Conservation (phyloP, 805 yeast genomes). For the Lipomyces orientalis region DNA sequence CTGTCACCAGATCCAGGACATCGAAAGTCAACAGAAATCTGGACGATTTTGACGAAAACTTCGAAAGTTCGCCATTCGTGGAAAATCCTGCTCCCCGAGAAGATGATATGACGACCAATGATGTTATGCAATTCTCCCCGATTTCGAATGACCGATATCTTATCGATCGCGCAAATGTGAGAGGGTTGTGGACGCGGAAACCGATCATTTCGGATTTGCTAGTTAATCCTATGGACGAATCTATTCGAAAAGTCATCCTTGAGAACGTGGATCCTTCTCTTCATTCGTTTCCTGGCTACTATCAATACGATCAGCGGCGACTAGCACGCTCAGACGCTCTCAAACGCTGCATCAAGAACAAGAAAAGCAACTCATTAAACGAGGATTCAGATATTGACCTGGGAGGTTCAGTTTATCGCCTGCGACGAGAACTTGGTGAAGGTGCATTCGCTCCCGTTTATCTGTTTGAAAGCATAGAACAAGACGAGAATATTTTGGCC, state of each 20-base stretch:
- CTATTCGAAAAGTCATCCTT: slow-evolving; percentile 50
- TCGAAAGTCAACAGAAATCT: neutral
- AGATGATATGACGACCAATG: slow-evolving; percentile 3
- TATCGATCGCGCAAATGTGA: neutral
- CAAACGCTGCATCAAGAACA: slow-evolving; percentile 14
- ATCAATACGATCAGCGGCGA: slow-evolving; percentile 42
- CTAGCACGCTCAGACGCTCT: slow-evolving; percentile 32
- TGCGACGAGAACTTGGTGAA: slow-evolving; percentile 66
- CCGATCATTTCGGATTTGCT: slow-evolving; percentile 34
- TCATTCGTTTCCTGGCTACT: slow-evolving; percentile 46
- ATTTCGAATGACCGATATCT: neutral
- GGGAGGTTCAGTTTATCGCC: slow-evolving; percentile 50
- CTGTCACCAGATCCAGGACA: slow-evolving; percentile 20
- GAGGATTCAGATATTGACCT: slow-evolving; percentile 20
- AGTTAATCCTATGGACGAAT: slow-evolving; percentile 56
- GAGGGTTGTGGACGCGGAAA: slow-evolving; percentile 17
- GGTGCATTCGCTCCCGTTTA: slow-evolving; percentile 85
- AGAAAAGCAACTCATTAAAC: slow-evolving; percentile 4
- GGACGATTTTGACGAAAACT: slow-evolving; percentile 15
- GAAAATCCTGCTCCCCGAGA: slow-evolving; percentile 30
- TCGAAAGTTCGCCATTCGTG: slow-evolving; percentile 30
- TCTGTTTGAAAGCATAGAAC: slow-evolving; percentile 59
- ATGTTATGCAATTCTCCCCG: slow-evolving; percentile 16
- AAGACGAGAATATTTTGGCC: slow-evolving; percentile 1
- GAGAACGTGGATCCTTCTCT: slow-evolving; percentile 48